Percentiles rank a stretch among this genome's conserved stretches.
These are phyloP conservation scores for Taphrina flavorubra DNA, from an alignment of 1,139 yeast genomes.

Conservation along the genomic window DNA sequence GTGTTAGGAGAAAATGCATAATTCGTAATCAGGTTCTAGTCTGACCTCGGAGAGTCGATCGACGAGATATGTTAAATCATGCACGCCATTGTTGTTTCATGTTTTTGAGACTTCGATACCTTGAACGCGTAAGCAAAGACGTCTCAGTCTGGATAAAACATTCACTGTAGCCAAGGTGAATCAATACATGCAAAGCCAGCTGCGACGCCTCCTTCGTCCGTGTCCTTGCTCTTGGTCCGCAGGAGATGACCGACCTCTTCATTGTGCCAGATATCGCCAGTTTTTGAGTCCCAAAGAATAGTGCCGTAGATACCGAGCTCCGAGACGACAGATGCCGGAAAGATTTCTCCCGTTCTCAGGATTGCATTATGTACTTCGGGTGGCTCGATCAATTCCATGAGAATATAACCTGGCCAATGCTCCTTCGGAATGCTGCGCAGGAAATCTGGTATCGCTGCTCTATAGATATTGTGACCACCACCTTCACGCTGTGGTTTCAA, in stretches of 20 bases:
- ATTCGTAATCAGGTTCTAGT: no score
- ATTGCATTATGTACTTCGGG: conserved; percentile 70
- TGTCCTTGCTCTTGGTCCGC: conserved; percentile 82
- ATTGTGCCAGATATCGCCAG: conserved; percentile 61
- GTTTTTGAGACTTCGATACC: neutral
- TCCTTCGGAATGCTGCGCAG: conserved; percentile 64
- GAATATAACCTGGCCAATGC: conserved; percentile 88
- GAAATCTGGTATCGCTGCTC: conserved; percentile 78
- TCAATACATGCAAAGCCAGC: conserved; percentile 98
- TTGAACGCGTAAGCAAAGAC: neutral
- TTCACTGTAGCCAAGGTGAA: conserved; percentile 41
- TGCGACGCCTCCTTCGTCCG: conserved; percentile 98
- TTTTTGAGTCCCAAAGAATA: conserved; percentile 69
- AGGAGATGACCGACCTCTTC: conserved; percentile 80
- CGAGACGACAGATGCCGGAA: conserved; percentile 73
- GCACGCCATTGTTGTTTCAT: neutral
- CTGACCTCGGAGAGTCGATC: no score
- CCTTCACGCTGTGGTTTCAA: conserved; percentile 98
- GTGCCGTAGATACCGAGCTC: conserved; percentile 93
- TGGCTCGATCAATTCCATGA: conserved; percentile 91
- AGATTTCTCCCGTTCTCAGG: conserved; percentile 67
- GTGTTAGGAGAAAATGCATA: neutral
- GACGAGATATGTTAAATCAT: neutral
- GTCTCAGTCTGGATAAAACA: neutral
- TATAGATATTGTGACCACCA: conserved; percentile 89